Conservation (phyloP, 495 filamentous ascomycete genomes). For the Talaromyces stipitatus region DNA sequence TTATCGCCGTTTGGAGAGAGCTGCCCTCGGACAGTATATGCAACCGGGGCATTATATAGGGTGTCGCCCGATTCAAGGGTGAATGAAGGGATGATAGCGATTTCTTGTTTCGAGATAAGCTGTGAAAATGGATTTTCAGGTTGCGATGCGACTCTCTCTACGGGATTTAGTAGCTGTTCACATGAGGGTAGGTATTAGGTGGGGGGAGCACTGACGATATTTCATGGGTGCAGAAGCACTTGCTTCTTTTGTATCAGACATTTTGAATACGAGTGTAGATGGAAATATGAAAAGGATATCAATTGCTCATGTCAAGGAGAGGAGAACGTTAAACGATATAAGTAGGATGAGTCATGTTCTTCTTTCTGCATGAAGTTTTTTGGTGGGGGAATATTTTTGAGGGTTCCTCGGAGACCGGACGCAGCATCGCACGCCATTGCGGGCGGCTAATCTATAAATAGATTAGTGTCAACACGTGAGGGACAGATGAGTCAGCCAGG, state of each 20-base stretch:
- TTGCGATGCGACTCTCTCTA: constrained; percentile 58
- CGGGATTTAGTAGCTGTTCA: constrained; percentile 52
- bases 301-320: neutral
- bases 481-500: neutral
- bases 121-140: constrained; percentile 87
- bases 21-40: constrained; percentile 79
- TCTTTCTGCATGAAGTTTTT: neutral
- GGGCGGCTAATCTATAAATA: neutral
- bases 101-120: constrained; percentile 79
- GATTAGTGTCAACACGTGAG: neutral
- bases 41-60: constrained; percentile 81
- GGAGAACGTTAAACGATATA: neutral
- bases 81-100: constrained; percentile 80
- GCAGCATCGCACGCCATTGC: too few species aligned
- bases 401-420: neutral
- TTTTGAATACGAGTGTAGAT: neutral
- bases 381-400: neutral
- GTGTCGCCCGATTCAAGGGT: constrained; percentile 89
- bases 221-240: neutral
- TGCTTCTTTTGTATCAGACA: neutral
- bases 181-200: constrained; percentile 2
- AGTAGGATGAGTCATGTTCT: neutral
- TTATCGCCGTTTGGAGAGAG: constrained; percentile 75
- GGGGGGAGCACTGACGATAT: constrained; percentile 37
- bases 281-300: neutral